phyloP scores from a whole-genome alignment of 129 eudicot genomes.

The Helianthus annuus region DNA sequence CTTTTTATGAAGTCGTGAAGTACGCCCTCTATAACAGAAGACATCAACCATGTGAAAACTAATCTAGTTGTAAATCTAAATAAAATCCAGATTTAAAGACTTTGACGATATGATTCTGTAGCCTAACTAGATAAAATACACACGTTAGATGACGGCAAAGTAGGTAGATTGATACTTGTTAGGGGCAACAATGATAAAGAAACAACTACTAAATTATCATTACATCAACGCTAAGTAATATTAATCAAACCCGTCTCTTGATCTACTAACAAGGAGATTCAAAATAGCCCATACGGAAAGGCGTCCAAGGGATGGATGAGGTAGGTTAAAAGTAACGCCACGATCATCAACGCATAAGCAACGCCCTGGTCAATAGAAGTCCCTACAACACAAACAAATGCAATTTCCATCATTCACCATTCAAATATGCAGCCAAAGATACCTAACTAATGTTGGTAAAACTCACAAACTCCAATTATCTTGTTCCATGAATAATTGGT shows the following conservation, averaged over 20 bases:
- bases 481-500: background rate
- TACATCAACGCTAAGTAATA: slow-evolving; percentile 2
- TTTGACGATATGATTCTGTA: background rate
- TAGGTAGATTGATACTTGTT: slow-evolving; percentile 10
- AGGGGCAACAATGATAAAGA: slow-evolving; percentile 22
- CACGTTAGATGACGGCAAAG: background rate
- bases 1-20: slow-evolving; percentile 80
- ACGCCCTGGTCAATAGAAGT: slow-evolving; percentile 66
- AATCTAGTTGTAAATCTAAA: background rate
- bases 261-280: slow-evolving; percentile 11
- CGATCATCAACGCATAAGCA: slow-evolving; percentile 59
- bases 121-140: background rate
- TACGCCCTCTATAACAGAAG: slow-evolving; percentile 44
- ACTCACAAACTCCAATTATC: background rate
- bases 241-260: background rate
- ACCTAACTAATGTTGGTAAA: background rate
- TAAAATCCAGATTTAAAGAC: background rate
- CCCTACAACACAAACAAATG: slow-evolving; percentile 35
- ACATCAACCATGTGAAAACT: slow-evolving; percentile 1
- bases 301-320: slow-evolving; percentile 69
- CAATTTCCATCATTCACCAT: slow-evolving; percentile 12
- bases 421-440: background rate
- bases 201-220: slow-evolving; percentile 9
- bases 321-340: slow-evolving; percentile 61
- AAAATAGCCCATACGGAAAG: slow-evolving; percentile 39